These are phyloP conservation scores for Astragalus membranaceus DNA, from an alignment of 306 rosid genomes.

Conservation along the genomic window DNA sequence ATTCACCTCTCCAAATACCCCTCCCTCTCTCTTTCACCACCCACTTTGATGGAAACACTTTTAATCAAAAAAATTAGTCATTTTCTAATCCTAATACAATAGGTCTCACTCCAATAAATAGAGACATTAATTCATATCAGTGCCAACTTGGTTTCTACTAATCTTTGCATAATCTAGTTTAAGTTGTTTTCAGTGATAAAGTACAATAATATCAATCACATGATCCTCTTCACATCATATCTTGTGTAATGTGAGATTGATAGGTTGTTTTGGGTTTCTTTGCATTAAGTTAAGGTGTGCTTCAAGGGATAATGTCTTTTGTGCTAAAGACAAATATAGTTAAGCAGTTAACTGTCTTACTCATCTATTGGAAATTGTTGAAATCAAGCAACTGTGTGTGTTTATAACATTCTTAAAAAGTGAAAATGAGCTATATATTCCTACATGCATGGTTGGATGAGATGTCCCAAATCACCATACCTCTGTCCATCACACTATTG, in stretches of 20 bases:
- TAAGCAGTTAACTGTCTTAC: constrained; percentile 34
- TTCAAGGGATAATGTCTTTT: constrained; percentile 33
- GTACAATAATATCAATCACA: constrained; percentile 11
- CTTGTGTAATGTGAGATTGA: background rate
- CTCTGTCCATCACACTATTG: constrained; percentile 14
- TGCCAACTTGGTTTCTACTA: constrained; percentile 4
- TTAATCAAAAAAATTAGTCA: background rate
- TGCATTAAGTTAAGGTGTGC: constrained; percentile 36
- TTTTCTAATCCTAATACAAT: background rate
- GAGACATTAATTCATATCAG: background rate
- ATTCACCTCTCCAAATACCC: background rate
- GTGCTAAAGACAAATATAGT: constrained; percentile 35
- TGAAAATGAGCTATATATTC: constrained; percentile 29
- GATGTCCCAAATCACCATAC: constrained; percentile 35
- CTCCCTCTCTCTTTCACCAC: constrained; percentile 59
- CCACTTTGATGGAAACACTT: constrained; percentile 68
- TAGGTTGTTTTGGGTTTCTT: constrained; percentile 38
- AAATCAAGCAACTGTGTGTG: constrained; percentile 22
- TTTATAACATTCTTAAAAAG: constrained; percentile 19
- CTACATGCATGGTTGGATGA: constrained; percentile 55
- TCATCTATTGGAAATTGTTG: constrained; percentile 19
- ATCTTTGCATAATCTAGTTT: constrained; percentile 20
- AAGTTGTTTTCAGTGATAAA: constrained; percentile 11
- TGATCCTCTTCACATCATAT: constrained; percentile 19
- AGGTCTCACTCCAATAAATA: background rate